phyloP scores from a whole-genome alignment of 306 rosid species.

The Calophaca sinica region DNA sequence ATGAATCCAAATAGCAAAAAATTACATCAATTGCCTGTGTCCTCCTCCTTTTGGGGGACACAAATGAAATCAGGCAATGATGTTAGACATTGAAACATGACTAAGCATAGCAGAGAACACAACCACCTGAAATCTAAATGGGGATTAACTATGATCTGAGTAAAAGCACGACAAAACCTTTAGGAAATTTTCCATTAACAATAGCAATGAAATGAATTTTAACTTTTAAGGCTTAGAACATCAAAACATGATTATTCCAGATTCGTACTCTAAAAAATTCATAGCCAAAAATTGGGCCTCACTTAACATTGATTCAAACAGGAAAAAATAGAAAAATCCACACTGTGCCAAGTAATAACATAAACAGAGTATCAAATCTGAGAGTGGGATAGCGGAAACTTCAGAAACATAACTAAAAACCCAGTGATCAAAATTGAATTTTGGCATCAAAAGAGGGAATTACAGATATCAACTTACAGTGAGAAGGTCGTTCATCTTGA shows the following conservation, averaged over 20 bases:
- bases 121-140: conserved; percentile 20
- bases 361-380: conserved; percentile 30
- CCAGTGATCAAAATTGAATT: conserved; percentile 47
- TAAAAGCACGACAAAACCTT: too few species aligned
- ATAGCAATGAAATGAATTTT: conserved; percentile 27
- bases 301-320: not conserved
- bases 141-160: conserved; percentile 42
- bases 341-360: conserved; percentile 14
- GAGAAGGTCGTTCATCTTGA: conserved; percentile 90
- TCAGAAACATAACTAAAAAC: not conserved
- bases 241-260: conserved; percentile 41
- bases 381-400: conserved; percentile 37
- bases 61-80: too few species aligned
- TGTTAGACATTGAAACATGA: too few species aligned
- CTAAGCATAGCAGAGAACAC: too few species aligned
- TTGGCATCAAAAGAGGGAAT: conserved; percentile 32
- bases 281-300: conserved; percentile 34
- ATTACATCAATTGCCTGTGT: too few species aligned
- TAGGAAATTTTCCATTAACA: not conserved
- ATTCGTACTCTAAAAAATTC: conserved; percentile 12
- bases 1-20: too few species aligned
- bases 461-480: conserved; percentile 61
- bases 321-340: not conserved
- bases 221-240: conserved; percentile 8
- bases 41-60: too few species aligned